Evolutionary conservation across 2,329 filamentous ascomycete genomes (phyloP), one percentile per base, ranked within the genome.

Genomic region (Fusarium haematococcum): DNA sequence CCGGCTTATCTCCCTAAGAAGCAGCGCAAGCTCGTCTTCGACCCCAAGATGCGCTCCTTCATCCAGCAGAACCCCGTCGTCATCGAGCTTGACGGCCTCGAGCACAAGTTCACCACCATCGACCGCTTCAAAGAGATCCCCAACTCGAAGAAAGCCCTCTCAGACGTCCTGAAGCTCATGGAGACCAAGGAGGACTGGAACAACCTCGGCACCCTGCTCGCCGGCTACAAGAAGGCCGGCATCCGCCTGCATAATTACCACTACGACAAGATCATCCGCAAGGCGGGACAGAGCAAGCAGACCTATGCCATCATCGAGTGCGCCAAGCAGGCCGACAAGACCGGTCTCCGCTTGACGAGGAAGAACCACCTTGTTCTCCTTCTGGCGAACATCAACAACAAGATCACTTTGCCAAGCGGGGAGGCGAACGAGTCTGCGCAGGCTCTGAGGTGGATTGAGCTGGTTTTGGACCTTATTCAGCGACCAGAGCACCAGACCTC

Each of bases 21-120:
- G 60, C 88, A 92, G 82, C 87, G 85, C 75, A 84, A 87, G 74
- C 85, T 88, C 68, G 81, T 93, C 75, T 88, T 86, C 82, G 83
- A 84, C 68, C 72, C 79, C 16, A 86, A 85, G 70, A 84, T 86
- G 80, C 82, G 84, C 73, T 82, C 86, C 72, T 81, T 81, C 68
- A 86, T 93, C 45, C 82, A 87, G 68, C 81, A 84, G 39, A 89
- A 91, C 78, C 88, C 90, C 41, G 85, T 91, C 70, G 84, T 85
- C 69, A 87, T 91, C 71, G 88, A 91, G 74, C 85, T 93, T 73
- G 89, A 89, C 68, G 90, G 86, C 75, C 84, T 90, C 68, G 82
- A 88, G 72, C 80, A 88, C 80, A 86, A 84, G 73, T 91, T 91
- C 82, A 81, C 82, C 57, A 82, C 86, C 78, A 80, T 86, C 66